Evolutionary conservation across 768 basidiomycete genomes (phyloP), one percentile per base, ranked within the genome.

Genomic region (Paxillus involutus): DNA sequence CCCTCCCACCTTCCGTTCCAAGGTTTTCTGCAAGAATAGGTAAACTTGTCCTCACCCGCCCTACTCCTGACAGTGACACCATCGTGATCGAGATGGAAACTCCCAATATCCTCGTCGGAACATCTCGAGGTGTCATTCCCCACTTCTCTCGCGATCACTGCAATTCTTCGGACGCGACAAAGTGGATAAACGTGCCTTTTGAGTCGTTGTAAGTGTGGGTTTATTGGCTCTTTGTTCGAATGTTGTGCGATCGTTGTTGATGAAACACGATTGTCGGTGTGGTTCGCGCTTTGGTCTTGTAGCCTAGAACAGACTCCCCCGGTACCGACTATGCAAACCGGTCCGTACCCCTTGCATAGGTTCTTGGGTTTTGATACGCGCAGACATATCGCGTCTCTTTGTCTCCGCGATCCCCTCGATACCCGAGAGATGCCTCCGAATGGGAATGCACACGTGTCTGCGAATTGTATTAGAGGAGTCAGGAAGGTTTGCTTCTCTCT

Each of bases 181-280:
- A 68, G 53, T 89, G 87, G 81, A 68, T 88, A 0, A 79, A 88
- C 55, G 71, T 91, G 0, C 83, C 90, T 0, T 92, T 91, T 62
- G 91, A 93, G 70, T 79, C 84, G 17, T 93, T 92, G 91, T 92
- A 70, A 80, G 85, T 78, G 24, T 47, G 26, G n/a, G 42, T 49
- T 44, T 32, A 42, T 32, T 47, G 56, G 13, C 11, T 10, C 12
- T 4, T 47, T 35, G 11, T 11, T 11, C 10, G 33, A 1, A 33
- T 48, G n/a, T 51, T 33, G 24, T 44, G 35, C 9, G 17, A 19
- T n/a, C 14, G 41, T 16, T 21, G 37, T 40, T 37, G 21, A 21
- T 17, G 42, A 37, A 9, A 8, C 13, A 14, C 13, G 37, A 14
- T 39, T 13, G 37, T 49, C 11, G n/a, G 9, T 10, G 36, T 16